phyloP scores from a whole-genome alignment of 495 filamentous ascomycete genomes.

The Neurospora tetrasperma region DNA sequence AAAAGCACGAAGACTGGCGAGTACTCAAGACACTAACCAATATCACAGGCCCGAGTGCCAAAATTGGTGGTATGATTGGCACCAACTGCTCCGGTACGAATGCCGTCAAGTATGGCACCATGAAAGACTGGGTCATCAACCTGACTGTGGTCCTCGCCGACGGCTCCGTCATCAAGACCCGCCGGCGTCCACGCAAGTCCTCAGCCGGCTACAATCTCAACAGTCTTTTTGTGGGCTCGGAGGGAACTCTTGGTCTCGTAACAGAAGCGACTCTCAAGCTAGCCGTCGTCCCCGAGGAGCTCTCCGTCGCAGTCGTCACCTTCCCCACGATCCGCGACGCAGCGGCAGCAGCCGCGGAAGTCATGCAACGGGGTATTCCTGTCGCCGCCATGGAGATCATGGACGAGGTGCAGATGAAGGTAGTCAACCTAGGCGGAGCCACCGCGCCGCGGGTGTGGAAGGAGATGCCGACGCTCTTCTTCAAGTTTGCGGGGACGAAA shows the following conservation, averaged over 20 bases:
- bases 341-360: slow-evolving; percentile 54
- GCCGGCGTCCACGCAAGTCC: slow-evolving; percentile 64
- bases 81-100: slow-evolving; percentile 76
- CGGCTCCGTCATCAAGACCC: slow-evolving; percentile 68
- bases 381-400: slow-evolving; percentile 76
- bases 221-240: slow-evolving; percentile 63
- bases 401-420: slow-evolving; percentile 74
- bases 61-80: slow-evolving; percentile 67
- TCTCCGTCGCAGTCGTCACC: slow-evolving; percentile 63
- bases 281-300: slow-evolving; percentile 60
- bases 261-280: slow-evolving; percentile 70
- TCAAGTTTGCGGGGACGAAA: slow-evolving; percentile 73
- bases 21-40: slow-evolving; percentile 7
- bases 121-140: slow-evolving; percentile 82
- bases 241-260: slow-evolving; percentile 68
- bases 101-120: slow-evolving; percentile 71
- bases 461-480: slow-evolving; percentile 70
- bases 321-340: slow-evolving; percentile 67
- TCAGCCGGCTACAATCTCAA: slow-evolving; percentile 76
- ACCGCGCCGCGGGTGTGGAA: slow-evolving; percentile 60
- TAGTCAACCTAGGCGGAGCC: slow-evolving; percentile 61
- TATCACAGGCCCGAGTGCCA: slow-evolving; percentile 45
- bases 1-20: not conserved
- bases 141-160: slow-evolving; percentile 72
- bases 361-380: slow-evolving; percentile 63